Evolutionary conservation across 1,284 basidiomycete species (phyloP), one percentile per base, ranked within the genome.

Genomic region (Trametes hirsuta): DNA sequence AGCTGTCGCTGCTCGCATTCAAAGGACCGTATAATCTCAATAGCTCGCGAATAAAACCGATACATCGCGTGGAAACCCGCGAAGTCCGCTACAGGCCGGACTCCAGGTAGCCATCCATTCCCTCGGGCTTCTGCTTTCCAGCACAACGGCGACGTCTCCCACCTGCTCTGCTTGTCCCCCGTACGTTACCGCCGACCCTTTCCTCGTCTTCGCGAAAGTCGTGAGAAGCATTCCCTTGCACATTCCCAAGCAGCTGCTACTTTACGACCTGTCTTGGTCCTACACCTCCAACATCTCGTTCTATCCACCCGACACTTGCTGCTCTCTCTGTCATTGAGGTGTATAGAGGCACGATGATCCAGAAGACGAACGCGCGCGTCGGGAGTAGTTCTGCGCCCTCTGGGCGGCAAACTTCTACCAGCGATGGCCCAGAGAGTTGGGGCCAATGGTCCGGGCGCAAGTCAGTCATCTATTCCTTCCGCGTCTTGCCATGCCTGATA

Each of bases 401-500:
- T 24, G 64, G 61, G 50, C 66, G 71, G 36, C 71, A 70, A 58
- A 61, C 54, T 46, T 37, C 60, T 11, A 46, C 67, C 53, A 59
- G 55, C 53, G 70, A 71, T 35, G 63, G 66, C 47, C 71, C 71
- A 48, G 69, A 73, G 18, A 58, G 66, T 37, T 77, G 75, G 75
- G 75, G 75, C 36, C 68, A 69, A 11, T 77, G 87, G 87, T 73
- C 75, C 47, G 85, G 82, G 36, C 79, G 77, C 74, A 87, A 79
- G 90, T 85, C 45, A 69, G 80, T 77, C 15, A 36, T 52, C 37
- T 58, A 59, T 66, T 46, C 48, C 42, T 62, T 15, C 50, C 50
- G 52, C 53, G 63, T 57, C 47, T 56, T 39, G 22, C 58, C 37
- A 46, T 48, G 49, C 34, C 25, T 61, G 53, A 61, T 52, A 41